Conservation (phyloP, 225 moss, liverwort and hornwort genomes). For the Thuidium tamariscinum region DNA sequence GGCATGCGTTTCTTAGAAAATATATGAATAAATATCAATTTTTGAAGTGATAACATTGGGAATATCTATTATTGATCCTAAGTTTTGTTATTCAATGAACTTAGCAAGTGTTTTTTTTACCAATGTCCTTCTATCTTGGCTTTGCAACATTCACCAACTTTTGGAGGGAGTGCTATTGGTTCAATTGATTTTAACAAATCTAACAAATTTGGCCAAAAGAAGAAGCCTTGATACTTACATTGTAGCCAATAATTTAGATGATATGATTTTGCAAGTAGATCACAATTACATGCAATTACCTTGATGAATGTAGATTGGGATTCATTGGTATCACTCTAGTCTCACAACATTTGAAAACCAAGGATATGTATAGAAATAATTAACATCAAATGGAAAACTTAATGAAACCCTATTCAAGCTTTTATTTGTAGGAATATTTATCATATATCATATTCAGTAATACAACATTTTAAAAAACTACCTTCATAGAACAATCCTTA, state of each 20-base stretch:
- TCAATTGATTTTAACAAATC: too few species aligned
- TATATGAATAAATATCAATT: too few species aligned
- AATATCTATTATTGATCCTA: rapidly evolving
- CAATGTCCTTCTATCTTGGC: too few species aligned
- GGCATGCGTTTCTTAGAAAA: too few species aligned
- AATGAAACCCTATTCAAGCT: not conserved
- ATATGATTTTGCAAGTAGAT: rapidly evolving
- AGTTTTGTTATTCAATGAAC: rapidly evolving
- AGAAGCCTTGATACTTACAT: not conserved
- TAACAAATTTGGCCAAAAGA: too few species aligned
- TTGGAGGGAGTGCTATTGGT: too few species aligned
- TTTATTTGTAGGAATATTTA: rapidly evolving
- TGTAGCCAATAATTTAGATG: not conserved
- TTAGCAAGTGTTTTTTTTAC: too few species aligned
- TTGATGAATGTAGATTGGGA: not conserved
- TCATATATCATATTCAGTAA: not conserved
- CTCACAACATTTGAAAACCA: not conserved
- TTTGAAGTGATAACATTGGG: not conserved
- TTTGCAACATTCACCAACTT: too few species aligned
- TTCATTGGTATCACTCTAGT: not conserved
- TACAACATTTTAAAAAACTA: not conserved
- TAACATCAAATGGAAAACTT: not conserved
- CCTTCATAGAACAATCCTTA: not conserved
- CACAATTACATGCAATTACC: not conserved
- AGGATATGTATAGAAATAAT: rapidly evolving